Evolutionary conservation across 257 asterid genomes (phyloP).

Genomic region (Solanum bulbocastanum): DNA sequence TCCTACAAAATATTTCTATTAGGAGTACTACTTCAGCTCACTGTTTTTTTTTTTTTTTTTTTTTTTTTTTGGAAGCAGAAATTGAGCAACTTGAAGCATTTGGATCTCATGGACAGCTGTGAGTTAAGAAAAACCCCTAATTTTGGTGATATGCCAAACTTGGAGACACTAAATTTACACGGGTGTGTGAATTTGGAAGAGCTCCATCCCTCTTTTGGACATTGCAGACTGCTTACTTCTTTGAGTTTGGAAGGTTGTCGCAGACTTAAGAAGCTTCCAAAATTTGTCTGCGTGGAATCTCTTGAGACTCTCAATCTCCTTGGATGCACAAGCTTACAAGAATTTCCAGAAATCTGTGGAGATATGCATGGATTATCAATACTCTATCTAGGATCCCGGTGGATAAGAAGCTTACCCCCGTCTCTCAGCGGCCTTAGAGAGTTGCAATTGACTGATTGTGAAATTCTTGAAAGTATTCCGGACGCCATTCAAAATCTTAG

Average conservation of each 20-base stretch:
- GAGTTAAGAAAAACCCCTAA: background rate
- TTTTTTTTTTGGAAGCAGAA: background rate
- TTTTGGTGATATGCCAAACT: background rate
- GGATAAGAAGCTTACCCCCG: background rate
- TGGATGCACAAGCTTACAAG: background rate
- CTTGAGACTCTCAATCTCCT: background rate
- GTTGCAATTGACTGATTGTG: too few species aligned
- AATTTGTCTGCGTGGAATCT: background rate
- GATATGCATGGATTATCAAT: background rate
- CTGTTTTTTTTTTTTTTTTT: too few species aligned
- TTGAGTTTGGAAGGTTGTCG: fast-evolving
- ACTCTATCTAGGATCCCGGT: background rate
- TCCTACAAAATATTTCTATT: too few species aligned
- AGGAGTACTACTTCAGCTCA: too few species aligned
- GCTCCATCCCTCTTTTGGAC: background rate
- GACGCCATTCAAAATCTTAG: background rate
- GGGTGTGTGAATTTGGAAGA: background rate
- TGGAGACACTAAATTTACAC: background rate
- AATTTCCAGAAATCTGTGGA: background rate
- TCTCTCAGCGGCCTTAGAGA: fast-evolving
- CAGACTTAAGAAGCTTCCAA: background rate
- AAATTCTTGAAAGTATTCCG: background rate
- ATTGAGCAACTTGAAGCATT: background rate
- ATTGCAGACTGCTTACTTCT: background rate
- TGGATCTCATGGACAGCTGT: fast-evolving